phyloP scores from a whole-genome alignment of 2,329 filamentous ascomycete genomes.

The Colletotrichum sp. region DNA sequence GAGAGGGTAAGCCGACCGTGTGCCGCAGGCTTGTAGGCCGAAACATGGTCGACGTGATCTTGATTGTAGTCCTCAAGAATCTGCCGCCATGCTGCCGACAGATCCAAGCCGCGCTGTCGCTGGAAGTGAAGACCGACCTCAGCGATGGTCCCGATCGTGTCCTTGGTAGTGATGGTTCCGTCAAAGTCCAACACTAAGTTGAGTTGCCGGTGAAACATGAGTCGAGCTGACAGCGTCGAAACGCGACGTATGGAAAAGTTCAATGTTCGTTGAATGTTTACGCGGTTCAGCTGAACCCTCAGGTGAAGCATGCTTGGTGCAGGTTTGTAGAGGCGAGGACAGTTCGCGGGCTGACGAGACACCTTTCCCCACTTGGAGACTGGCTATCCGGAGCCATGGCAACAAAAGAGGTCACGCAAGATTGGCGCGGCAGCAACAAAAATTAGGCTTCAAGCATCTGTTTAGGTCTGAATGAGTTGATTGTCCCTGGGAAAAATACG shows the following conservation, averaged over 20 bases:
- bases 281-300: background rate
- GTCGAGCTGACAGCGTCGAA: background rate
- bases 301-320: background rate
- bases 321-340: background rate
- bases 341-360: background rate
- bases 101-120: conserved; percentile 29
- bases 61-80: conserved; percentile 51
- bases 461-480: background rate
- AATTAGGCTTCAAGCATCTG: background rate
- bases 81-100: conserved; percentile 45
- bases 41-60: conserved; percentile 43
- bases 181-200: conserved; percentile 64
- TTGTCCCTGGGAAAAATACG: background rate
- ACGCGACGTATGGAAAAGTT: background rate
- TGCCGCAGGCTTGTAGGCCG: conserved; percentile 35
- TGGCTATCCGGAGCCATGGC: background rate
- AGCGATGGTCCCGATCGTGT: conserved; percentile 57
- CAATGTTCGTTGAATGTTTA: background rate
- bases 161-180: conserved; percentile 60
- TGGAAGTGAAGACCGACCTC: conserved; percentile 42
- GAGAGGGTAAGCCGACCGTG: conserved; percentile 35
- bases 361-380: background rate
- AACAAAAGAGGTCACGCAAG: background rate
- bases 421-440: background rate
- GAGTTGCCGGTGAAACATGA: conserved; percentile 28